These are phyloP conservation scores for Salix koriyanagi DNA, from an alignment of 345 rosid genomes.

Conservation along the genomic window DNA sequence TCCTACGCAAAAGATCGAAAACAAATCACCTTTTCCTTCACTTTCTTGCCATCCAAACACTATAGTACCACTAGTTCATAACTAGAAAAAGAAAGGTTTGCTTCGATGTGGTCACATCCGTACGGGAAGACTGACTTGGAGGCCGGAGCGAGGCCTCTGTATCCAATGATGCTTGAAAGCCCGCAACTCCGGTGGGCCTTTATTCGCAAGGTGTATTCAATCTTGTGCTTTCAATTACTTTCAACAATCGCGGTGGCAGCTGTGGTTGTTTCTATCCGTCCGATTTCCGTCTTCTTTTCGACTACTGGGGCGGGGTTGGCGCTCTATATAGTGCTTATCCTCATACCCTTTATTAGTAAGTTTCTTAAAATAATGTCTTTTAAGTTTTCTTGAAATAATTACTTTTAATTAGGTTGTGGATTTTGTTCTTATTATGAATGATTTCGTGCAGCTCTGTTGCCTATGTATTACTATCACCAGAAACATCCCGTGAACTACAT, in stretches of 20 bases:
- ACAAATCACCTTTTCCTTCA: background rate
- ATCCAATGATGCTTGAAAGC: slow-evolving; percentile 82
- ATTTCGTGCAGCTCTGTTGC: slow-evolving; percentile 60
- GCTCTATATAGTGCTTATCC: slow-evolving; percentile 64
- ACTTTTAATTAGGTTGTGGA: background rate
- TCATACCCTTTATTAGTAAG: slow-evolving; percentile 73
- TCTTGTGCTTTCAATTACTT: slow-evolving; percentile 65
- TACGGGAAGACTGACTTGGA: slow-evolving; percentile 58
- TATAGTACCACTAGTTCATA: too few species aligned
- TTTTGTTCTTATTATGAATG: background rate
- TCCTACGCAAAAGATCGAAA: background rate
- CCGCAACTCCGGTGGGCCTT: slow-evolving; percentile 91
- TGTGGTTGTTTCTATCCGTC: slow-evolving; percentile 56
- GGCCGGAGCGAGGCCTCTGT: slow-evolving; percentile 61
- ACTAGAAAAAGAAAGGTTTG: background rate
- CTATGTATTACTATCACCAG: slow-evolving; percentile 78
- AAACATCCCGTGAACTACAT: slow-evolving; percentile 83
- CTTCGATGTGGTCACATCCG: slow-evolving; percentile 50
- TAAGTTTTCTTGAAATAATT: background rate
- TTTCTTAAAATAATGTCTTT: background rate
- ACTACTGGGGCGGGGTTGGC: slow-evolving; percentile 61
- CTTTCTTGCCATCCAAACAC: background rate
- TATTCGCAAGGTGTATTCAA: slow-evolving; percentile 79
- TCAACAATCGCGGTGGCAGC: slow-evolving; percentile 74
- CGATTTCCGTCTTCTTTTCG: slow-evolving; percentile 65